Evolutionary conservation across 2,329 filamentous ascomycete species (phyloP), one percentile per base, ranked within the genome.

Genomic region (Phoma sp.): DNA sequence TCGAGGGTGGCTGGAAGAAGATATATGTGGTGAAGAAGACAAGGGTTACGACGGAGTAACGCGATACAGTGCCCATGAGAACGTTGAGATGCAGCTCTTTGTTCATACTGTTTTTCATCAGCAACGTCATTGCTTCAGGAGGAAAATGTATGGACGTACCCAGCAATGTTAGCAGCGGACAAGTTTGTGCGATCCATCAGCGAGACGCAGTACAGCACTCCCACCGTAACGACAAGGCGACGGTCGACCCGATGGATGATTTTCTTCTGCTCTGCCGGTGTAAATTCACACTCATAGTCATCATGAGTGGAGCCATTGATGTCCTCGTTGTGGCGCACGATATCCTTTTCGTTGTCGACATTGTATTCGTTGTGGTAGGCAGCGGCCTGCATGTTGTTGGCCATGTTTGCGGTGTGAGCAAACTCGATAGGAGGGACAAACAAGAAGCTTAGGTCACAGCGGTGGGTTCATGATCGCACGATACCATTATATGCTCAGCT

Each of bases 121-220:
- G 67, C 21, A 56, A 17, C 4, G 24, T 29, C 25, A 13, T 27
- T 6, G 10, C 13, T 38, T 3, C 57, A 45, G 22, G 70, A 51
- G 10, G 25, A 4, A 13, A 19, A 19, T 15, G n/a, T 13, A 5
- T 35, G 17, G 13, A 63, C 70, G 51, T 67, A 82, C 81, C 83
- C 90, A 19, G 91, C 90, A 70, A 94, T 88, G 40, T 85, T 85
- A 36, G 89, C 90, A 21, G 85, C 80, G n/a, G 85, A 85, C 70
- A 93, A 76, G 73, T 94, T 94, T 2, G 88, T 91, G 29, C 91
- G 81, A 69, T 95, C 91, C 85, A 94, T 90, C 55, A 94, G 77
- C 61, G 84, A 88, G 64, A 91, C 81, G 70, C 88, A 91, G 74
- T 93, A 93, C 77, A 92, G 83, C 61, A 83, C 73, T 8, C 80